These are phyloP conservation scores for Rhodotorula sp. DNA, from an alignment of 1,284 basidiomycete species.

Conservation along the genomic window DNA sequence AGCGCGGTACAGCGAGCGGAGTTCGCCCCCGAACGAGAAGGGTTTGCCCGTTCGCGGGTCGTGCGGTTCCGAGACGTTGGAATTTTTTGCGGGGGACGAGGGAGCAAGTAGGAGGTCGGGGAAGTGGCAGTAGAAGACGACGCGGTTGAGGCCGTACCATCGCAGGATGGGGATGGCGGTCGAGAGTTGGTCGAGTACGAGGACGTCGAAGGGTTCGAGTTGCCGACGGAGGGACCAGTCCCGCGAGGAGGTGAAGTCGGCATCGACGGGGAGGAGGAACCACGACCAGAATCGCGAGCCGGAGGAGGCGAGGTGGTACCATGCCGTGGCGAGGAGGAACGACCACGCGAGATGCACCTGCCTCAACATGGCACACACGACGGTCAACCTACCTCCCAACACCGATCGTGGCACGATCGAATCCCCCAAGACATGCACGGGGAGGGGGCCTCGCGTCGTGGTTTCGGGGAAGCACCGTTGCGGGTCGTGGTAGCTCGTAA, in stretches of 20 bases:
- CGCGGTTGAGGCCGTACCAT: constrained; percentile 64
- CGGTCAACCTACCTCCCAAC: constrained; percentile 69
- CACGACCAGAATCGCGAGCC: constrained; percentile 8
- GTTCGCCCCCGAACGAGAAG: constrained; percentile 48
- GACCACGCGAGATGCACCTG: constrained; percentile 75
- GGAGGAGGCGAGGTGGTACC: constrained; percentile 42
- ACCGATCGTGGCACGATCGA: constrained; percentile 74
- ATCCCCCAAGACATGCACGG: constrained; percentile 70
- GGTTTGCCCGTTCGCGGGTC: constrained; percentile 16
- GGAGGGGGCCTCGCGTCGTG: constrained; percentile 67
- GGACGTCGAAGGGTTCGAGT: constrained; percentile 63
- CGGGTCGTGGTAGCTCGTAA: constrained; percentile 88
- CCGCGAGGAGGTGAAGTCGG: constrained; percentile 35
- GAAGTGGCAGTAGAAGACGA: constrained; percentile 97
- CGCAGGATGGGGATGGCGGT: constrained; percentile 84
- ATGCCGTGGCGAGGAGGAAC: constrained; percentile 56
- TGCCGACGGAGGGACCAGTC: constrained; percentile 39
- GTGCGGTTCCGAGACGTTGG: not conserved
- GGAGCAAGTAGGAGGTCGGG: constrained; percentile 78
- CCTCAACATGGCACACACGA: constrained; percentile 82
- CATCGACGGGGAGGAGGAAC: constrained; percentile 37
- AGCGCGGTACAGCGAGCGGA: constrained; percentile 74
- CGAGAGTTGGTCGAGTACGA: constrained; percentile 91
- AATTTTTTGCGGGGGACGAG: not conserved
- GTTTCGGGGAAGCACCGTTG: constrained; percentile 60